These are phyloP conservation scores for Prunus fruticosa DNA, from an alignment of 306 rosid species.

Conservation along the genomic window DNA sequence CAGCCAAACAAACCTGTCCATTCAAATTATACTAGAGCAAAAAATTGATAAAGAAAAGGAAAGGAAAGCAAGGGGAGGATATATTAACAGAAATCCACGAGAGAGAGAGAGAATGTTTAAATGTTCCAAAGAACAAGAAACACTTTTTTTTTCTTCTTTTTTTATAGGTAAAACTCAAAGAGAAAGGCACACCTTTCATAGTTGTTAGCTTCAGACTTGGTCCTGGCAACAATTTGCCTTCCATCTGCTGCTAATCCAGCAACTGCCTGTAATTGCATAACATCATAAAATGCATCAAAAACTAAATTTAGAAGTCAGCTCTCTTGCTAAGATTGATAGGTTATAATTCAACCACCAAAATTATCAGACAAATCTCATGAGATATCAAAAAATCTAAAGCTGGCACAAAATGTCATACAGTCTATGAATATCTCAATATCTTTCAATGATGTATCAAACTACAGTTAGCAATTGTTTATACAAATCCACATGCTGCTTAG, in stretches of 20 bases:
- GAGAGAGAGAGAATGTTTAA: background rate
- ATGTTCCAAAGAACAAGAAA: constrained; percentile 15
- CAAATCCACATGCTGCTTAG: background rate
- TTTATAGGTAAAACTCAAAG: background rate
- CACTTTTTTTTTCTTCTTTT: too few species aligned
- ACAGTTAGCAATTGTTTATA: background rate
- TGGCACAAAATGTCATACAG: background rate
- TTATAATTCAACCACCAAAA: background rate
- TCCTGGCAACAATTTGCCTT: constrained; percentile 59
- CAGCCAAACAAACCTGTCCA: background rate
- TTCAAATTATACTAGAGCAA: background rate
- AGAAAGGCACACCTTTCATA: constrained; percentile 63
- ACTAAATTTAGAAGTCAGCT: background rate
- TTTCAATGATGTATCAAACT: background rate
- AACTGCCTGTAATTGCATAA: constrained; percentile 62
- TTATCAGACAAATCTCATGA: background rate
- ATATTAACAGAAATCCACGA: background rate
- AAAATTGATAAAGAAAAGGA: background rate
- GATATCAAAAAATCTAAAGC: background rate
- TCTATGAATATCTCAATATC: background rate
- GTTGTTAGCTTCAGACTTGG: constrained; percentile 83
- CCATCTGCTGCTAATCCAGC: constrained; percentile 73
- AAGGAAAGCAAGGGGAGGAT: background rate
- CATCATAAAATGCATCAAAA: background rate
- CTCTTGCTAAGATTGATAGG: background rate